Evolutionary conservation across 164 flowering plant species (phyloP).

Genomic region (Vitis labrusca): DNA sequence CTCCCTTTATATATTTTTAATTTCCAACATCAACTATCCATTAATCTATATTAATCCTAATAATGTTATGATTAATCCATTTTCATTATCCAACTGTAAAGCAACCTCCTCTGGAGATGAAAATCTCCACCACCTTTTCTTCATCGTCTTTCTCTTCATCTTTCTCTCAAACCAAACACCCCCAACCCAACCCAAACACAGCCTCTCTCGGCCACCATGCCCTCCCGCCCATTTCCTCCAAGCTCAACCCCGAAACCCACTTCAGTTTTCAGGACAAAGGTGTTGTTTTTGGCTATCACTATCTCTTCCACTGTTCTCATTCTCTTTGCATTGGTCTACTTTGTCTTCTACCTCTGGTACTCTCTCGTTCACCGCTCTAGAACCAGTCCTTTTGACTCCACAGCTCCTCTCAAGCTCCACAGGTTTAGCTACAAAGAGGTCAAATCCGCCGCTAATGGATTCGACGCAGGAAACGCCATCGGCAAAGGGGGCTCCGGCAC

Average conservation of each 20-base stretch:
- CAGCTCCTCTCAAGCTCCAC: constrained; percentile 54
- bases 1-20: constrained; percentile 4
- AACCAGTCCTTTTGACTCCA: constrained; percentile 72
- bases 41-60: background rate
- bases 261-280: constrained; percentile 28
- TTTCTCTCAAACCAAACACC: constrained; percentile 2
- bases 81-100: constrained; percentile 44
- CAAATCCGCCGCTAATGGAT: constrained; percentile 62
- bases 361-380: constrained; percentile 50
- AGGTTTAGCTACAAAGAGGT: constrained; percentile 76
- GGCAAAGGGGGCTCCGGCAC: constrained; percentile 92
- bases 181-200: background rate
- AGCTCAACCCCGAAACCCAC: constrained; percentile 9
- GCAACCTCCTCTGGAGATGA: constrained; percentile 17
- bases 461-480: constrained; percentile 49
- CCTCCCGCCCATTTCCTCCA: constrained; percentile 60
- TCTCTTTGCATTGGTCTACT: constrained; percentile 47
- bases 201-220: constrained; percentile 37
- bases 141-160: background rate
- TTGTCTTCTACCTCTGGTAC: constrained; percentile 55
- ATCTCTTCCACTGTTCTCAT: constrained; percentile 55
- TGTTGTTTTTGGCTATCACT: constrained; percentile 54
- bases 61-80: background rate
- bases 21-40: constrained; percentile 7
- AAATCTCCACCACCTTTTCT: background rate